Evolutionary conservation across 177 flowering plant genomes (phyloP), one percentile per base, ranked within the genome.

Genomic region (Vitis hybrid): DNA sequence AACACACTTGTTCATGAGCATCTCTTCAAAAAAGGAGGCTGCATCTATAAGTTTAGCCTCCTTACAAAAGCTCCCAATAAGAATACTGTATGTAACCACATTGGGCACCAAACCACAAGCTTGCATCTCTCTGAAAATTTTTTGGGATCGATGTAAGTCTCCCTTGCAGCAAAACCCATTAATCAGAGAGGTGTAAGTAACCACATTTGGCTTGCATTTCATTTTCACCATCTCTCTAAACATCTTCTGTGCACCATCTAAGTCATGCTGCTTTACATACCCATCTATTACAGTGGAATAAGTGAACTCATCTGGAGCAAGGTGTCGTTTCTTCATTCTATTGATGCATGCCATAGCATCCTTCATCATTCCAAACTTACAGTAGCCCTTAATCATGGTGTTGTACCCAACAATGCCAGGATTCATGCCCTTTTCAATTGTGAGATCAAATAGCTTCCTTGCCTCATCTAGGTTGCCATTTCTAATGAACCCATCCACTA

Each of bases 271-370:
- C 70, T 90, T 93, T 58, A 85, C 81, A 73, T 81, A 87, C 17
- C 98, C 97, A 84, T 89, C 91, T 12, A 91, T 83, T 51, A 90
- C 61, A 3, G 93, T 90, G 6, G 96, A 85, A 72, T 81, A 92
- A 35, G 96, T 91, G 67, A 81, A 81, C 62, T 75, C 82, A 80
- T 92, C 98, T 3, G 94, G 96, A 59, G 9, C 54, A 62, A 83
- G 74, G 32, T 71, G 69, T 15, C 32, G 58, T 58, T 79, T 66
- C 17, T 58, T 66, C 94, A 91, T 88, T 68, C 65, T 79, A 68
- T 70, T 71, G 14, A 92, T 46, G 76, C 84, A 86, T 50, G 78
- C 68, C 6, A 87, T 30, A 58, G 98, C 93, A 65, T 88, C 85
- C 14, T 79, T 76, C 89, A 92, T 86, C 88, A 70, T 79, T 52